phyloP scores from a whole-genome alignment of 139 green algal genomes.

The Chlamydomonas urium region DNA sequence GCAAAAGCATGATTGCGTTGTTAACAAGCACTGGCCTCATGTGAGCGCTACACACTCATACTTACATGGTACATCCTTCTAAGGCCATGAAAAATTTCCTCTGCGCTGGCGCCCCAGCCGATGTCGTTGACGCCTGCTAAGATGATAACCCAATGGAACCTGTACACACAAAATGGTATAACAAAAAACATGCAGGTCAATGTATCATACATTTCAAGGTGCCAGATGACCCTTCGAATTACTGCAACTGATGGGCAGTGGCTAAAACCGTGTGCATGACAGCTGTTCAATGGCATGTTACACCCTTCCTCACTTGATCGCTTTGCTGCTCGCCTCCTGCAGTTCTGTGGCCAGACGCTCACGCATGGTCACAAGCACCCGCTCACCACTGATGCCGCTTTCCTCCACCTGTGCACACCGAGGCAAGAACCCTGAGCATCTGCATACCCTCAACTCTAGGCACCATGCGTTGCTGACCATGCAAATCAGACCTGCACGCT shows the following conservation, averaged over 20 bases:
- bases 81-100: not conserved
- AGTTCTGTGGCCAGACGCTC: not conserved
- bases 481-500: not conserved
- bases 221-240: too few species aligned
- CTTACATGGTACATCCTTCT: not conserved
- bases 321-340: not conserved
- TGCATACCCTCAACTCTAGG: too few species aligned
- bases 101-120: not conserved
- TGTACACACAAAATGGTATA: not conserved
- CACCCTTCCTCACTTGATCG: not conserved
- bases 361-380: not conserved
- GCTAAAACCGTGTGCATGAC: too few species aligned
- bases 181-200: not conserved
- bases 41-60: too few species aligned
- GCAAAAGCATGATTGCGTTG: too few species aligned
- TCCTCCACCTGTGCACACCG: not conserved
- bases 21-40: too few species aligned
- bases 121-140: slow-evolving; percentile 2
- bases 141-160: slow-evolving; percentile 4
- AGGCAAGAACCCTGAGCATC: too few species aligned
- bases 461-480: too few species aligned
- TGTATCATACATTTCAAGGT: too few species aligned
- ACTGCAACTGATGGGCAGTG: too few species aligned
- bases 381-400: slow-evolving; percentile 1
- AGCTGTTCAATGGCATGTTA: too few species aligned